Evolutionary conservation across 495 filamentous ascomycete species (phyloP), one percentile per base, ranked within the genome.

Genomic region (Sabuloglossum arenarium): DNA sequence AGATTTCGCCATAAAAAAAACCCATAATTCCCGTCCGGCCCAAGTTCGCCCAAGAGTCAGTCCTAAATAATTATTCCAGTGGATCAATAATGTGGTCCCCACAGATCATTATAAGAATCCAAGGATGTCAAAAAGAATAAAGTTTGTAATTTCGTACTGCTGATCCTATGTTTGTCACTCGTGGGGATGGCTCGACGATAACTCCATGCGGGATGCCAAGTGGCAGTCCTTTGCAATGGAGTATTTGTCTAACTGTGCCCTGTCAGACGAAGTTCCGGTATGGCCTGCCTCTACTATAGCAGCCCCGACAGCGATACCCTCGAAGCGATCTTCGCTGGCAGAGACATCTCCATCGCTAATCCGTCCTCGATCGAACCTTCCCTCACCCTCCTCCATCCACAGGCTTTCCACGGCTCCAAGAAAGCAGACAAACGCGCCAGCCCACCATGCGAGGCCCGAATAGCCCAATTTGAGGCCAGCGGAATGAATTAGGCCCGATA

Each of bases 361-460:
- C 16, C 21, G 24, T 27, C 11, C 24, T 1, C 43, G 54, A 25
- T 56, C 54, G 3, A 59, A 42, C 24, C 57, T 31, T 25, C 52
- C 53, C 12, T 23, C 4, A 27, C 23, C 57, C 21, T 59, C 57
- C 16, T 57, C 37, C 57, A 56, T 56, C 4, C 11, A 56, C 10
- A 59, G 53, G 25, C 57, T 58, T 31, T 59, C 57, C 65, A 68
- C 19, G n/a, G 84, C 86, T 46, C 88, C 91, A 51, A 79, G 64
- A 9, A 88, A 60, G 58, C 86, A 82, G 31, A 96, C 79, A 9
- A 86, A 47, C 9, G 81, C 85, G 61, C 81, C 86, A 53, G 78
- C 77, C 93, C 93, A 97, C 90, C 91, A 98, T 9, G 86, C 80
- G 5, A 97, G 70, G 47, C 88, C 88, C 19, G 86, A 86, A 59